Percentiles rank a stretch among this genome's conserved stretches.
Evolutionary conservation across 805 yeast genomes (phyloP).

Genomic region (Saturnispora halmiae): DNA sequence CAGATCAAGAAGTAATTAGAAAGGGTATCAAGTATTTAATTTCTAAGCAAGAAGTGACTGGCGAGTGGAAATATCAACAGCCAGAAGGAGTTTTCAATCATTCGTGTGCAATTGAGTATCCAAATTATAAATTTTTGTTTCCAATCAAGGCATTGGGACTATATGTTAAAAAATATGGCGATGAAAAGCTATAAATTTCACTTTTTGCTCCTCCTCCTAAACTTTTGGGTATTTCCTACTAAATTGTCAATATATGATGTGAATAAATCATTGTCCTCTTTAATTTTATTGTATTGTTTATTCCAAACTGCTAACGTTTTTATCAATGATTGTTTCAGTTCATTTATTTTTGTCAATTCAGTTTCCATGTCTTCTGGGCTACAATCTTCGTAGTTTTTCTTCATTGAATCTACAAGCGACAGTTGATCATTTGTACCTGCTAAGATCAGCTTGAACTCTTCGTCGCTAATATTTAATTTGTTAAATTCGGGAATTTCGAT

Average conservation of each 20-base stretch:
- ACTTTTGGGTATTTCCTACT: slow-evolving; percentile 82
- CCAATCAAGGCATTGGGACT: slow-evolving; percentile 91
- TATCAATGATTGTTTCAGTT: slow-evolving; percentile 32
- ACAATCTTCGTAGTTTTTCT: neutral
- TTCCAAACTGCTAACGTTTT: slow-evolving; percentile 38
- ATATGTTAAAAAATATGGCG: slow-evolving; percentile 29
- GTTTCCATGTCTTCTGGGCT: slow-evolving; percentile 27
- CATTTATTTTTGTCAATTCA: slow-evolving; percentile 32
- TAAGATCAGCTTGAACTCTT: slow-evolving; percentile 22
- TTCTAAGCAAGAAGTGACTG: slow-evolving; percentile 57
- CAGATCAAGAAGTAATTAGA: slow-evolving; percentile 52
- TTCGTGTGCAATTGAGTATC: slow-evolving; percentile 86
- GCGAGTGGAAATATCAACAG: slow-evolving; percentile 79
- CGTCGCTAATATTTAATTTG: slow-evolving; percentile 9
- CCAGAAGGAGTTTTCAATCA: slow-evolving; percentile 97
- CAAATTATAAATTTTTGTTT: slow-evolving; percentile 81
- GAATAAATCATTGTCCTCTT: slow-evolving; percentile 62
- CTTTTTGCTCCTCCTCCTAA: slow-evolving; percentile 37
- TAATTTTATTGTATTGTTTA: slow-evolving; percentile 38
- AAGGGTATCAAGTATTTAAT: slow-evolving; percentile 57
- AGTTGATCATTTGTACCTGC: slow-evolving; percentile 16
- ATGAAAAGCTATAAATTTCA: slow-evolving; percentile 11
- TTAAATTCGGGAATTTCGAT: neutral
- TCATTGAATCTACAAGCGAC: slow-evolving; percentile 9
- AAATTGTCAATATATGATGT: slow-evolving; percentile 84